Evolutionary conservation across 495 filamentous ascomycete genomes (phyloP).

Genomic region (Lasiosphaeris hirsuta): DNA sequence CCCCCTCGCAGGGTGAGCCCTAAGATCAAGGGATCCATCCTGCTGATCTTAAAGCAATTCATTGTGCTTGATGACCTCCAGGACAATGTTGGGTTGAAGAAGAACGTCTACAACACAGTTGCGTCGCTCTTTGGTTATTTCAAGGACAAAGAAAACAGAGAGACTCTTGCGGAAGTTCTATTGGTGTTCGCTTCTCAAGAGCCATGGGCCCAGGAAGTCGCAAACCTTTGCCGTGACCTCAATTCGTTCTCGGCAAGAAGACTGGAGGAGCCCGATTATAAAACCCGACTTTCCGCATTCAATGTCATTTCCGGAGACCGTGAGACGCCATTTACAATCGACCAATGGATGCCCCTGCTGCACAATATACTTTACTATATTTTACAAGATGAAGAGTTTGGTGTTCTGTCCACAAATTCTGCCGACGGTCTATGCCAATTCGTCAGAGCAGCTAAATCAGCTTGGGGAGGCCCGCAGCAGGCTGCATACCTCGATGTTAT

Average conservation of each 20-base stretch:
- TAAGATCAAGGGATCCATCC: slow-evolving; percentile 74
- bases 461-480: slow-evolving; percentile 33
- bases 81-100: slow-evolving; percentile 54
- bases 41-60: slow-evolving; percentile 67
- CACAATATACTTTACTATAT: slow-evolving; percentile 89
- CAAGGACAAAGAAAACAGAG: slow-evolving; percentile 70
- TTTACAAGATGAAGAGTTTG: slow-evolving; percentile 81
- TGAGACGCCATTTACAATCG: slow-evolving; percentile 54
- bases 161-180: slow-evolving; percentile 68
- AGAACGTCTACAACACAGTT: slow-evolving; percentile 57
- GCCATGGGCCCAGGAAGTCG: slow-evolving; percentile 56
- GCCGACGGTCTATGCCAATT: slow-evolving; percentile 79
- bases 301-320: slow-evolving; percentile 60
- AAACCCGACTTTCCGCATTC: slow-evolving; percentile 74
- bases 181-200: slow-evolving; percentile 63
- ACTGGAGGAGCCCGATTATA: slow-evolving; percentile 83
- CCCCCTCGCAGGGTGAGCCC: slow-evolving; percentile 76
- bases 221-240: slow-evolving; percentile 69
- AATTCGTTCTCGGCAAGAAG: slow-evolving; percentile 68
- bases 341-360: slow-evolving; percentile 86
- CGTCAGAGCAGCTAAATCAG: slow-evolving; percentile 51
- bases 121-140: slow-evolving; percentile 82
- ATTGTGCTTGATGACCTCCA: slow-evolving; percentile 70
- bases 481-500: slow-evolving; percentile 49
- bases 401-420: slow-evolving; percentile 75